These are phyloP conservation scores for Sporothrix schenckii DNA, from an alignment of 2,329 filamentous ascomycete genomes.

Conservation along the genomic window DNA sequence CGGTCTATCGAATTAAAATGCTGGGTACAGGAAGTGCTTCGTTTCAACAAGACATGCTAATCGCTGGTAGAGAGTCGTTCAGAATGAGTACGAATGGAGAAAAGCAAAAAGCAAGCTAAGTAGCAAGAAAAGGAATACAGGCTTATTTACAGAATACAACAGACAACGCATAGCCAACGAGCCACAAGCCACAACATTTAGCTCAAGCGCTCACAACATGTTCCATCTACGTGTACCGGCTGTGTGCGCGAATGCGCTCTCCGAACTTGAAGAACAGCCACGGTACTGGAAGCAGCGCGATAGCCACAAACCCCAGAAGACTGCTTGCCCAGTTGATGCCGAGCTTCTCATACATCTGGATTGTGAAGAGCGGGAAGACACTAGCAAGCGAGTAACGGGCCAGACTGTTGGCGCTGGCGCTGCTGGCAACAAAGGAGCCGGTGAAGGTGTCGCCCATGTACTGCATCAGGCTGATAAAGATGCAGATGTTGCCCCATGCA, in stretches of 20 bases:
- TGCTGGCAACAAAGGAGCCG: constrained; percentile 58
- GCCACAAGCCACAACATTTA: background rate
- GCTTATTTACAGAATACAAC: background rate
- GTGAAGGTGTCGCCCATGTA: constrained; percentile 62
- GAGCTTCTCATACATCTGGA: constrained; percentile 55
- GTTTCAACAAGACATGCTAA: constrained; percentile 20
- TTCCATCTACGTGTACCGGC: constrained; percentile 41
- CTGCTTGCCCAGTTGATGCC: constrained; percentile 54
- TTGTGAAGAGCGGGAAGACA: constrained; percentile 63
- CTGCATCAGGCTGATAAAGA: constrained; percentile 58
- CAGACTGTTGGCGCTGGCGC: constrained; percentile 62
- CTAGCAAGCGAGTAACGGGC: constrained; percentile 59
- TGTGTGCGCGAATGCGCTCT: constrained; percentile 46
- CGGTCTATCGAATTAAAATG: constrained; percentile 11
- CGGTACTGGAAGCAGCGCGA: constrained; percentile 55
- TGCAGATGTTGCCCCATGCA: constrained; percentile 61
- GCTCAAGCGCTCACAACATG: background rate
- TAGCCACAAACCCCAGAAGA: constrained; percentile 52
- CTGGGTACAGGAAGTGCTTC: constrained; percentile 1
- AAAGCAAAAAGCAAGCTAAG: background rate
- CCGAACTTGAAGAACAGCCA: constrained; percentile 58
- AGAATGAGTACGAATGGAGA: background rate
- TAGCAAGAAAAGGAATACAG: background rate
- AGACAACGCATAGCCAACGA: background rate
- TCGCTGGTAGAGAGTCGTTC: background rate